A percentile compares a stretch with the other conserved stretches of the same genome.
These are phyloP conservation scores for Boletus sensibilis DNA, from an alignment of 768 basidiomycete species.

Conservation along the genomic window DNA sequence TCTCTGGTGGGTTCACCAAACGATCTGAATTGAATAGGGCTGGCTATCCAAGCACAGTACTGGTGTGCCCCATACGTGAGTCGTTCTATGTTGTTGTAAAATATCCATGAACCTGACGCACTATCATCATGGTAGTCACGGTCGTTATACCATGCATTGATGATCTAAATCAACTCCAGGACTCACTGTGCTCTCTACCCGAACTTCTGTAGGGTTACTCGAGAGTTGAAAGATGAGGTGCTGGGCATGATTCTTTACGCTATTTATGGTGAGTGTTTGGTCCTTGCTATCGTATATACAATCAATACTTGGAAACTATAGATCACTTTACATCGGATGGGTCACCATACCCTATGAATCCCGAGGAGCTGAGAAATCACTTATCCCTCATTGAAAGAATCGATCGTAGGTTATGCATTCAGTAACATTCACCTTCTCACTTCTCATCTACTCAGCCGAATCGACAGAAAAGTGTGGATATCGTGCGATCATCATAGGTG, in stretches of 20 bases:
- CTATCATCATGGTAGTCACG: not conserved
- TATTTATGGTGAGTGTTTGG: constrained; percentile 21
- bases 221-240: constrained; percentile 27
- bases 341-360: constrained; percentile 26
- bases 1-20: not conserved
- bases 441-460: constrained; percentile 6
- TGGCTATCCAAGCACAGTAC: constrained; percentile 37
- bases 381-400: constrained; percentile 28
- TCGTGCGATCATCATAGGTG: constrained; percentile 23
- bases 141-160: not conserved
- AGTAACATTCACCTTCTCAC: not conserved
- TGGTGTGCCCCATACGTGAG: constrained; percentile 30
- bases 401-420: constrained; percentile 15
- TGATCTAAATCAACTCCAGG: constrained; percentile 23
- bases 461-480: constrained; percentile 13
- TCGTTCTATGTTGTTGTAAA: not conserved
- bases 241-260: constrained; percentile 28
- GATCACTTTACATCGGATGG: constrained; percentile 30
- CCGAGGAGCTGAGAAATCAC: constrained; percentile 20
- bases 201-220: constrained; percentile 26
- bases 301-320: not conserved
- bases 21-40: constrained; percentile 21
- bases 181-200: constrained; percentile 36
- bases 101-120: constrained; percentile 5
- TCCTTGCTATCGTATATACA: not conserved